These are phyloP conservation scores for Aspergillus piperis DNA, from an alignment of 2,329 filamentous ascomycete genomes.

Conservation along the genomic window DNA sequence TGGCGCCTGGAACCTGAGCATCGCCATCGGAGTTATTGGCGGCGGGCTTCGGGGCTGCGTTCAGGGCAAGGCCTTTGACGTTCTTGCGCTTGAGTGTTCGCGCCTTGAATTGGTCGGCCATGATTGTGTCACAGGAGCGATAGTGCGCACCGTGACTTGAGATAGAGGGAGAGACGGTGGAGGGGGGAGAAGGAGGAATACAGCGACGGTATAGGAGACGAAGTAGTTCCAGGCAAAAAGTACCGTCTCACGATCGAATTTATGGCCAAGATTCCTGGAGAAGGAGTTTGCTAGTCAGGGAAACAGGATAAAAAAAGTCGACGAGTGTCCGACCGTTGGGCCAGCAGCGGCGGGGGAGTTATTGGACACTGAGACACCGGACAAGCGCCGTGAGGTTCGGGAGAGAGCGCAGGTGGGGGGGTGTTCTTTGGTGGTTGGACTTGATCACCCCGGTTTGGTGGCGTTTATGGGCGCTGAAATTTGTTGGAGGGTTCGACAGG, in stretches of 20 bases:
- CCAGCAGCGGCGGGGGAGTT: conserved; percentile 1
- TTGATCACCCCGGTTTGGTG: neutral
- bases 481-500: neutral
- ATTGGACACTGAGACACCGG: conserved; percentile 4
- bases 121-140: conserved; percentile 30
- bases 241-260: neutral
- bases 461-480: neutral
- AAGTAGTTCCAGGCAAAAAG: neutral
- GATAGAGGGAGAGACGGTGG: conserved; percentile 2
- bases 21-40: conserved; percentile 73
- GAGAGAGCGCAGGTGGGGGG: conserved; percentile 14
- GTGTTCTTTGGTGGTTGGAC: conserved; percentile 3
- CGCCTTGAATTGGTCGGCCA: conserved; percentile 64
- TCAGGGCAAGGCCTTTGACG: conserved; percentile 90
- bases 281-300: neutral
- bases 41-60: conserved; percentile 69
- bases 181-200: neutral
- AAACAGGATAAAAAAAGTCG: neutral
- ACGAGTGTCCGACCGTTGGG: neutral
- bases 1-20: conserved; percentile 60
- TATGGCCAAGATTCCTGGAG: neutral
- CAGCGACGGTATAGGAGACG: neutral
- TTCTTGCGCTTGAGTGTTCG: conserved; percentile 98
- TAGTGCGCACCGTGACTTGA: conserved; percentile 1
- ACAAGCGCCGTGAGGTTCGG: conserved; percentile 8